A percentile compares a stretch with the other conserved stretches of the same genome.
Evolutionary conservation across 805 yeast genomes (phyloP).

Genomic region (Ogataea nonfermentans): DNA sequence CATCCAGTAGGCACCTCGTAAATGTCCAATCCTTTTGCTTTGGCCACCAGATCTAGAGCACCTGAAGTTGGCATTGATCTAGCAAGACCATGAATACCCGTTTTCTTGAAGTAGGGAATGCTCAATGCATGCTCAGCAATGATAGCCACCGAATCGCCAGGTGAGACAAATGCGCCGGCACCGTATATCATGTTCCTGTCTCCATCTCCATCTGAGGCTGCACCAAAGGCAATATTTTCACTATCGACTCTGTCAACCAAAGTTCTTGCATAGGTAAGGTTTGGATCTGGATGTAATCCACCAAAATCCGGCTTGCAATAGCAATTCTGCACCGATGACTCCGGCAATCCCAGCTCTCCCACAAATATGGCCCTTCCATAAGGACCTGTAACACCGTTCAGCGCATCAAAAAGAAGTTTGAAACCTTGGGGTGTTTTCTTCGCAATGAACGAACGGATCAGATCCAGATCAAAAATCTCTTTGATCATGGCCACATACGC

Average conservation of each 20-base stretch:
- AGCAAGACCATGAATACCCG: conserved; percentile 90
- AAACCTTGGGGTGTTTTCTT: conserved; percentile 53
- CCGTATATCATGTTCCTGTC: conserved; percentile 99
- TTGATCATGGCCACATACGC: conserved; percentile 80
- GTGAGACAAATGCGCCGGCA: conserved; percentile 89
- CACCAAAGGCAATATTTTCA: conserved; percentile 86
- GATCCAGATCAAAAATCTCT: conserved; percentile 80
- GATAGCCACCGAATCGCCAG: conserved; percentile 97
- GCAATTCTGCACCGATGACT: conserved; percentile 70
- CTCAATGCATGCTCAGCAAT: conserved; percentile 87
- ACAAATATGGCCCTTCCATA: conserved; percentile 84
- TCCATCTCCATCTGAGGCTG: conserved; percentile 99
- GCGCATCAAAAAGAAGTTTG: conserved; percentile 79
- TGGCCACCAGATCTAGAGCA: conserved; percentile 90
- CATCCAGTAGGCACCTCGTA: conserved; percentile 99
- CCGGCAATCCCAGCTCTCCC: conserved; percentile 78
- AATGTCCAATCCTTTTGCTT: conserved; percentile 63
- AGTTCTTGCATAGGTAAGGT: conserved; percentile 87
- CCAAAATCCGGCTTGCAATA: conserved; percentile 88
- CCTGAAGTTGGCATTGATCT: conserved; percentile 97
- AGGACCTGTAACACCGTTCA: conserved; percentile 97
- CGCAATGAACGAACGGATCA: conserved; percentile 69
- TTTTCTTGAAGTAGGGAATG: conserved; percentile 87
- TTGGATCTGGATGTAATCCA: conserved; percentile 97
- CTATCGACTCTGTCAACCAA: conserved; percentile 83